Conservation (phyloP, 805 yeast species). For the Candida glaebosa region DNA sequence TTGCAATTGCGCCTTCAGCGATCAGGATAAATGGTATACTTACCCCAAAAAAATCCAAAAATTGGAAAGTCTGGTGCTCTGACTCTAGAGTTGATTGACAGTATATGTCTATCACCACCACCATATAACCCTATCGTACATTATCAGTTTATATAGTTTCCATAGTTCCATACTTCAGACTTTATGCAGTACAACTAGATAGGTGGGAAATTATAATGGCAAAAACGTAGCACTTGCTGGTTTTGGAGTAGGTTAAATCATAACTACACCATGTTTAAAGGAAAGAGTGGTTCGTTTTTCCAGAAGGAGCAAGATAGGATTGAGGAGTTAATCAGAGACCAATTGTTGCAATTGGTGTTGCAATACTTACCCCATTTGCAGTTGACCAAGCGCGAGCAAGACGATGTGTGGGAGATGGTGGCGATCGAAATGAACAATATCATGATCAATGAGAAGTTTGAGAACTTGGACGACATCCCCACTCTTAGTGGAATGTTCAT, state of each 20-base stretch:
- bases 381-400: constrained; percentile 17
- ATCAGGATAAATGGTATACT: too few relatives aligned
- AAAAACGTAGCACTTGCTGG: too few relatives aligned
- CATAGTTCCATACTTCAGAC: too few relatives aligned
- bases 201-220: not conserved
- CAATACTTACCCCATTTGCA: constrained; percentile 32
- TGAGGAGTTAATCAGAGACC: constrained; percentile 19
- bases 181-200: not conserved
- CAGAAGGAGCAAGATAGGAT: constrained; percentile 22
- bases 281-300: constrained; percentile 21
- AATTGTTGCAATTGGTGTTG: constrained; percentile 25
- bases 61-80: too few relatives aligned
- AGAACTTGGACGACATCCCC: constrained; percentile 19
- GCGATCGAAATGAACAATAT: constrained; percentile 28
- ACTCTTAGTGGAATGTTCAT: constrained; percentile 24
- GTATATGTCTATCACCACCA: too few relatives aligned
- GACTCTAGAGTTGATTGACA: too few relatives aligned
- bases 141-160: not conserved
- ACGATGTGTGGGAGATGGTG: constrained; percentile 31
- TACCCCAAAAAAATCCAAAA: too few relatives aligned
- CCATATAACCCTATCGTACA: too few relatives aligned
- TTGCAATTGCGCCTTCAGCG: too few relatives aligned
- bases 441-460: constrained; percentile 14
- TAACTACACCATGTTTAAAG: constrained; percentile 7
- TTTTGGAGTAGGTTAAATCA: too few relatives aligned